A percentile compares a stretch with the other conserved stretches of the same genome.
These are phyloP conservation scores for Epichloe gansuensis DNA, from an alignment of 2,329 filamentous ascomycete species.

Conservation along the genomic window DNA sequence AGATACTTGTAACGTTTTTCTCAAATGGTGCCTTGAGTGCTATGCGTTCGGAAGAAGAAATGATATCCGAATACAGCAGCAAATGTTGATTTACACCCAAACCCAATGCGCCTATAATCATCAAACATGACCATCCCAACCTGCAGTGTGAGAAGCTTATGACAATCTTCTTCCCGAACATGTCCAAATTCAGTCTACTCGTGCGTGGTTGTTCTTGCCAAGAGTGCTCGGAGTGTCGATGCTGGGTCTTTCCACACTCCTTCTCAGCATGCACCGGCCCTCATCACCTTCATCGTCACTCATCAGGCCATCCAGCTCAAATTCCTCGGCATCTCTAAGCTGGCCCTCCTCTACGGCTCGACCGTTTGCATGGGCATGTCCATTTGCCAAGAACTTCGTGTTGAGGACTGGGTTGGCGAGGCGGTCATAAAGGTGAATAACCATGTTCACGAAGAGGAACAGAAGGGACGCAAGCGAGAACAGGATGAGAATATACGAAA, in stretches of 20 bases:
- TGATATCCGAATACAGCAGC: neutral
- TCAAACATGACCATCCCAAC: neutral
- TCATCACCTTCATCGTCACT: constrained; percentile 73
- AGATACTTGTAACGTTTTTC: neutral
- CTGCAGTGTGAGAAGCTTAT: neutral
- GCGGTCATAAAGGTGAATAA: constrained; percentile 72
- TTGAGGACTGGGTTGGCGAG: constrained; percentile 26
- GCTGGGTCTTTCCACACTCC: constrained; percentile 17
- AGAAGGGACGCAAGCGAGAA: constrained; percentile 83
- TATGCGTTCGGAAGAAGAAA: neutral
- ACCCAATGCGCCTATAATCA: neutral
- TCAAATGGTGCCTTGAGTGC: neutral
- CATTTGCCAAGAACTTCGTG: constrained; percentile 26
- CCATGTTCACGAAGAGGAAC: constrained; percentile 83
- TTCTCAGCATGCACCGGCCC: constrained; percentile 25
- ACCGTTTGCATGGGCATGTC: constrained; percentile 21
- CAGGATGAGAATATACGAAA: constrained; percentile 83
- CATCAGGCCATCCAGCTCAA: constrained; percentile 82
- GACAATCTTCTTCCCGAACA: neutral
- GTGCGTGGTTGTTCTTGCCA: constrained; percentile 21
- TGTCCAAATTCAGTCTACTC: constrained; percentile 10
- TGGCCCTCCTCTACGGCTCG: constrained; percentile 37
- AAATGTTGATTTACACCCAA: neutral
- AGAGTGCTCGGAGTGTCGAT: constrained; percentile 31
- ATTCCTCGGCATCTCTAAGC: constrained; percentile 76